These are phyloP conservation scores for Penicillium parvum DNA, from an alignment of 495 filamentous ascomycete genomes.

Conservation along the genomic window DNA sequence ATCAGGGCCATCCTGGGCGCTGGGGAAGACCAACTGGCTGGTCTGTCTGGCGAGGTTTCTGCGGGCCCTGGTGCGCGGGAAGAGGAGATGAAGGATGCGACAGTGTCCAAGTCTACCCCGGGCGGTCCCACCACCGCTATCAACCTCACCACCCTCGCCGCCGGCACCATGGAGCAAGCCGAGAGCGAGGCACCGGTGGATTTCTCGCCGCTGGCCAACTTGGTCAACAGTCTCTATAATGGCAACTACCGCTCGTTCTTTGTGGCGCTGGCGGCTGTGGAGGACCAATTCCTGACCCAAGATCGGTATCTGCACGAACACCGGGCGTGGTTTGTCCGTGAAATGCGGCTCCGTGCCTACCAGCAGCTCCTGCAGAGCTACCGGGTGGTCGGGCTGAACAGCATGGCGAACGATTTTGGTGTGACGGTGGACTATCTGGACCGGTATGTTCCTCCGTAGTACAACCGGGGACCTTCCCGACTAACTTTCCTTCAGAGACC, in stretches of 20 bases:
- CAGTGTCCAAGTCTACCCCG: constrained; percentile 49
- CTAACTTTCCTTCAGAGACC: constrained; percentile 56
- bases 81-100: constrained; percentile 70
- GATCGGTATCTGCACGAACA: constrained; percentile 95
- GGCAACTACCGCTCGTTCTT: constrained; percentile 95
- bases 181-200: constrained; percentile 72
- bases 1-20: constrained; percentile 94
- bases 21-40: constrained; percentile 78
- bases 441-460: constrained; percentile 50
- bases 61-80: constrained; percentile 74
- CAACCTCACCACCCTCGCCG: constrained; percentile 78
- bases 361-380: constrained; percentile 97
- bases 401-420: constrained; percentile 95
- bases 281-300: constrained; percentile 88
- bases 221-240: constrained; percentile 86
- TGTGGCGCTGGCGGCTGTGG: constrained; percentile 80
- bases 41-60: constrained; percentile 67
- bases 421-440: constrained; percentile 95
- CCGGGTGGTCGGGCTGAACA: constrained; percentile 88
- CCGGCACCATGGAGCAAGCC: constrained; percentile 61
- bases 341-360: constrained; percentile 95
- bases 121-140: constrained; percentile 60
- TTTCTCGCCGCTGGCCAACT: constrained; percentile 72
- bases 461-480: neutral
- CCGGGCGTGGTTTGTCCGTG: constrained; percentile 90